Conservation (phyloP, 208 protist species). For the Leptomonas pyrrhocoris region DNA sequence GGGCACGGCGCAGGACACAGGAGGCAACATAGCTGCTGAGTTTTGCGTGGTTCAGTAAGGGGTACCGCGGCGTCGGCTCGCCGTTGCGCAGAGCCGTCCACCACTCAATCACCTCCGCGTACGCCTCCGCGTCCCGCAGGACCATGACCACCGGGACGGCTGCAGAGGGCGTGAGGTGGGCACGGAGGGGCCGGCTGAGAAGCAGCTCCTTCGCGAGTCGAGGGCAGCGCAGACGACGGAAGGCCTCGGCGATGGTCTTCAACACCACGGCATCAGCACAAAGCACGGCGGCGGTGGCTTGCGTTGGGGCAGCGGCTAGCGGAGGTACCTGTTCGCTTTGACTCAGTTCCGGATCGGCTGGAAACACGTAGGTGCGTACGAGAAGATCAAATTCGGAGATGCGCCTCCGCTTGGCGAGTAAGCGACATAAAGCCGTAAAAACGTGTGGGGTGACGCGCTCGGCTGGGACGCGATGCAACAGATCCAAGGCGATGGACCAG, state of each 20-base stretch:
- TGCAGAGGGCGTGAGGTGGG: constrained; percentile 27
- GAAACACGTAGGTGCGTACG: constrained; percentile 8
- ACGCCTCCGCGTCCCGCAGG: constrained; percentile 20
- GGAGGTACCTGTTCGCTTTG: background rate
- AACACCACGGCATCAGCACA: constrained; percentile 14
- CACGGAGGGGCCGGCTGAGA: background rate
- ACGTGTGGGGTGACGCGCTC: constrained; percentile 18
- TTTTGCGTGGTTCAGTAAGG: constrained; percentile 47
- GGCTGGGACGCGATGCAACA: constrained; percentile 14
- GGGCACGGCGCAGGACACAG: constrained; percentile 33
- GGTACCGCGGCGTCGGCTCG: constrained; percentile 6
- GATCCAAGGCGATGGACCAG: constrained; percentile 6
- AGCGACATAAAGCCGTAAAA: constrained; percentile 19
- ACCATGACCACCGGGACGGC: constrained; percentile 34
- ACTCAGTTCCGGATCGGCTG: background rate
- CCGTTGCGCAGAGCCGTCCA: constrained; percentile 19
- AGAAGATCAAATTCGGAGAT: constrained; percentile 2
- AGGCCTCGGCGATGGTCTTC: constrained; percentile 26
- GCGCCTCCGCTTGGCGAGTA: constrained; percentile 19
- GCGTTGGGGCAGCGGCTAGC: constrained; percentile 2
- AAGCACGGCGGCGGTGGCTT: constrained; percentile 17
- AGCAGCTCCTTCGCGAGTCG: constrained; percentile 15
- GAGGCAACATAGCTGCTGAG: constrained; percentile 69
- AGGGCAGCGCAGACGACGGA: constrained; percentile 9
- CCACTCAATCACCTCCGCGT: constrained; percentile 21